Conservation (phyloP, 2,329 filamentous ascomycete genomes). For the Tolypocladium endophyticum region DNA sequence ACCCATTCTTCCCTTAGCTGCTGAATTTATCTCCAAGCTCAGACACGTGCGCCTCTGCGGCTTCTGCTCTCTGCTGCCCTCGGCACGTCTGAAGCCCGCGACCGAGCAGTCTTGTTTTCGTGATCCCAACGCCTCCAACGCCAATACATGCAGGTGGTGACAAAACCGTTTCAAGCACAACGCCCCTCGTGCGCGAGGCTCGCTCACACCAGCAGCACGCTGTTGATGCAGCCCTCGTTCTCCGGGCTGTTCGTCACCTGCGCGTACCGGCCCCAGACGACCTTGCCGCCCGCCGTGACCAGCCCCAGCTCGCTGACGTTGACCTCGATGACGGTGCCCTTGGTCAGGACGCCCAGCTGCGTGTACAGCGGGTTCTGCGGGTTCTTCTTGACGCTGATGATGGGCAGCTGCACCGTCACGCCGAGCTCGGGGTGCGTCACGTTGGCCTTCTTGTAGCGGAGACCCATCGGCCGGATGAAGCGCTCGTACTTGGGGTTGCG, state of each 20-base stretch:
- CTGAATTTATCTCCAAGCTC: not conserved
- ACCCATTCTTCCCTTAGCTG: not conserved
- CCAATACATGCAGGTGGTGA: constrained; percentile 13
- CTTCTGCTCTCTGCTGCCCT: not conserved
- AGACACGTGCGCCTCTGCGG: not conserved
- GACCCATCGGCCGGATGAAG: constrained; percentile 39
- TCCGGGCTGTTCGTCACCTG: constrained; percentile 36
- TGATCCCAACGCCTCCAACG: constrained; percentile 13
- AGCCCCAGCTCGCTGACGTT: constrained; percentile 88
- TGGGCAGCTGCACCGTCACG: constrained; percentile 80
- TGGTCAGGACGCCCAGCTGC: constrained; percentile 80
- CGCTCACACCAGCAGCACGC: constrained; percentile 20
- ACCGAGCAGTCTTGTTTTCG: not conserved
- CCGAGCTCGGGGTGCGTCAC: constrained; percentile 65
- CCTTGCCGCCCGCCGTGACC: constrained; percentile 83
- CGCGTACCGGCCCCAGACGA: constrained; percentile 82
- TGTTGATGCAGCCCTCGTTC: constrained; percentile 35
- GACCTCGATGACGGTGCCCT: constrained; percentile 73
- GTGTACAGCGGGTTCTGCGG: constrained; percentile 86
- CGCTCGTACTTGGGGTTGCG: constrained; percentile 70
- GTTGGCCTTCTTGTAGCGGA: constrained; percentile 42
- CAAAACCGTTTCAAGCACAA: not conserved
- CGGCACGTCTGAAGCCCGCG: not conserved
- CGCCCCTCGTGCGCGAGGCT: not conserved
- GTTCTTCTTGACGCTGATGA: constrained; percentile 55